Base-by-base conservation (phyloP, 2,329 filamentous ascomycete genomes). In the Pseudogymnoascus sp. region DNA sequence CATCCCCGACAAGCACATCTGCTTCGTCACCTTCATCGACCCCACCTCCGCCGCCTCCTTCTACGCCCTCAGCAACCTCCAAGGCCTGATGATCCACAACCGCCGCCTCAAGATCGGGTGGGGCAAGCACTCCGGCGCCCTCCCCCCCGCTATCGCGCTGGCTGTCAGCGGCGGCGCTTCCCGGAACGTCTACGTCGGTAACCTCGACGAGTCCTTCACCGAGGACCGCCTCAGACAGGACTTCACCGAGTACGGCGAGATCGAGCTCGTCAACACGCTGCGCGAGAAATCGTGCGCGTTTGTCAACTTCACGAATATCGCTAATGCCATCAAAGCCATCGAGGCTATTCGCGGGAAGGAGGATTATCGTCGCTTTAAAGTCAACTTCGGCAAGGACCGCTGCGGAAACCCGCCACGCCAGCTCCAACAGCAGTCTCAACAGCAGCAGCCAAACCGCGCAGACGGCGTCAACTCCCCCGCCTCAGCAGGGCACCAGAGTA, bases 261-360 rank as follows among this genome's bases (percentile, higher is more conserved):
- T 99, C 72, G 95, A 99, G 78, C 81, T 99, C 67, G 92, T 99
- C 67, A 99, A 99, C 78, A 90, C 95, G 14, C 81, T 99, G 65
- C 88, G 95, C 62, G 95, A 99, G 81, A 99, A 99, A 86, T 97
- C 93, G 79, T 99, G 95, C 76, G 95, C 95, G 0, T 99, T 99
- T 75, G 95, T 99, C 75, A 99, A 99, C 80, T 99, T 99, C 76
- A 99, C 95, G 74, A 99, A 99, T 79, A 99, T 99, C 74, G 95
- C 95, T 73, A 99, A 99, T 71, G 95, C 95, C 61, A 99, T 99
- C 81, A 99, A 99, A 81, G 95, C 95, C 0, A 99, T 99, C 68
- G 95, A 99, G 77, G 95, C 93, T 21, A 87, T 99, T 68, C 87
- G 95, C 64, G 90, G 92, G 73, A 92, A 93, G 73, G 95, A 97